A percentile compares a stretch with the other conserved stretches of the same genome.
Evolutionary conservation across 192 early-diverging fungal genomes (phyloP).

Genomic region (Cladochytrium replicatum): DNA sequence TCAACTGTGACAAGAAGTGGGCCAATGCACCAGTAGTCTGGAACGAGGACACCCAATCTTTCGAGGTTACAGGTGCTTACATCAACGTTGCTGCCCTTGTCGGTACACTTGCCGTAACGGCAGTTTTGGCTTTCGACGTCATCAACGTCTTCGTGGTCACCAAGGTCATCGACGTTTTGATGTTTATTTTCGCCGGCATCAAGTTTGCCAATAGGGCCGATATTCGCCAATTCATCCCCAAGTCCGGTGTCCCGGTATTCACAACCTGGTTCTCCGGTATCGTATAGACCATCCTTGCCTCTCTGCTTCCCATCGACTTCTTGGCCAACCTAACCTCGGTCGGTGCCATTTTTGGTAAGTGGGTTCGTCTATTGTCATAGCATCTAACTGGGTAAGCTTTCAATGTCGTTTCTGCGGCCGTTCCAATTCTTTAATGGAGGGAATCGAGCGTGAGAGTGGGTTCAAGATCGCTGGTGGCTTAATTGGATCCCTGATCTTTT

Average conservation of each 20-base stretch:
- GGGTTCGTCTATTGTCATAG: too few species aligned
- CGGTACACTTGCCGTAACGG: constrained; percentile 53
- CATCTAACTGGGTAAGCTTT: too few species aligned
- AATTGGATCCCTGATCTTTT: too few species aligned
- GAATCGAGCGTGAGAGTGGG: constrained; percentile 53
- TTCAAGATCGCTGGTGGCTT: constrained; percentile 64
- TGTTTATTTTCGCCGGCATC: constrained; percentile 73
- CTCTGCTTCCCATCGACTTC: constrained; percentile 69
- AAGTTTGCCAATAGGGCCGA: constrained; percentile 58
- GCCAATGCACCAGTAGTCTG: constrained; percentile 65
- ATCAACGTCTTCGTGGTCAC: constrained; percentile 61
- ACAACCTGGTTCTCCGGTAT: constrained; percentile 57
- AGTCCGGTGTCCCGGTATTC: too few species aligned
- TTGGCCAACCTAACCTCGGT: constrained; percentile 77
- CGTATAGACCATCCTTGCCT: constrained; percentile 56
- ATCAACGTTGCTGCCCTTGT: constrained; percentile 67
- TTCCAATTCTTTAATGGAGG: constrained; percentile 62
- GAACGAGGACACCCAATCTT: constrained; percentile 61
- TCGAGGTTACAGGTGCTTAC: too few species aligned
- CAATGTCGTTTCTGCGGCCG: constrained; percentile 68
- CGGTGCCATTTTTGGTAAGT: constrained; percentile 57
- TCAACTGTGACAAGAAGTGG: constrained; percentile 38
- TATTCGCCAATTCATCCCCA: constrained; percentile 78
- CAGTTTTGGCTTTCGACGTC: constrained; percentile 59
- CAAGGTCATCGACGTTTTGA: constrained; percentile 60